phyloP scores from a whole-genome alignment of 2,329 filamentous ascomycete genomes.

The Beauveria scarabaeidicola region DNA sequence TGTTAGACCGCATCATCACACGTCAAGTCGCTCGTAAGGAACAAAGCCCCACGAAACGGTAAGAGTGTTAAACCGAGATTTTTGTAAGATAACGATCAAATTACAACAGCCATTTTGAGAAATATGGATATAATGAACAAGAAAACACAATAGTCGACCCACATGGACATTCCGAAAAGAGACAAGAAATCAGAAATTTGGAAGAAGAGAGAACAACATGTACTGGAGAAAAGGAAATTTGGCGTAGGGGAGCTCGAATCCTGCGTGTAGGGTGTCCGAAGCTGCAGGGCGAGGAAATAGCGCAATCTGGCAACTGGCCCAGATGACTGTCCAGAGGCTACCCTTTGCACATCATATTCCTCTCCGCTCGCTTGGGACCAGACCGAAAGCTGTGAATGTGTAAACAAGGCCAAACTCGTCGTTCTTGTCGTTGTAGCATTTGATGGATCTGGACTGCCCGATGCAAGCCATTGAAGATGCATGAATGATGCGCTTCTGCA shows the following conservation, averaged over 20 bases:
- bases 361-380: neutral
- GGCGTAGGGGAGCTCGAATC: neutral
- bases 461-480: neutral
- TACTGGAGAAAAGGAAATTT: constrained; percentile 4
- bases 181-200: constrained; percentile 12
- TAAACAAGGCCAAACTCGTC: neutral
- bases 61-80: neutral
- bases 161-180: constrained; percentile 10
- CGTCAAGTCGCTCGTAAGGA: neutral
- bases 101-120: constrained; percentile 13
- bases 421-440: neutral
- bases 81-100: constrained; percentile 8
- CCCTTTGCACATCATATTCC: neutral
- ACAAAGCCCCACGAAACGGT: neutral
- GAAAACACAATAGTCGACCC: constrained; percentile 12
- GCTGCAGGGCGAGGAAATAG: neutral
- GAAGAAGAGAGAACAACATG: constrained; percentile 10
- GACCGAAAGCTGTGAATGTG: neutral
- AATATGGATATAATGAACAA: constrained; percentile 14
- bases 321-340: neutral
- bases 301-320: neutral
- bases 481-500: neutral
- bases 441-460: neutral
- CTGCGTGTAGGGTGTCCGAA: neutral
- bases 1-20: neutral